Base-by-base conservation (phyloP, 2,329 filamentous ascomycete species). In the Ophiostoma populinum region DNA sequence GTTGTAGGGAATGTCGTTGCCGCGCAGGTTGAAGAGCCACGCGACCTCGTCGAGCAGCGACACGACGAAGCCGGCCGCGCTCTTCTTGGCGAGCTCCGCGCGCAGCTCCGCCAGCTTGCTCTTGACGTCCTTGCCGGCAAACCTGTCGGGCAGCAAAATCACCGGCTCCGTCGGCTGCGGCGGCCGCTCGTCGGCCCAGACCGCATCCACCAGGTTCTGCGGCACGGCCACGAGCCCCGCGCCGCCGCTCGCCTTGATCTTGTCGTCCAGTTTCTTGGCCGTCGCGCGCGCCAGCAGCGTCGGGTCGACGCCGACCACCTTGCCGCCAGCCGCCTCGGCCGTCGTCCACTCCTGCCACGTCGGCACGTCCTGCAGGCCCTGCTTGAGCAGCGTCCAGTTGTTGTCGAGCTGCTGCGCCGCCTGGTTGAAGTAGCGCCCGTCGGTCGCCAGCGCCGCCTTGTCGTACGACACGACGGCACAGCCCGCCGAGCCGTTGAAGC, bases 371-470 rank as follows among this genome's bases (percentile, higher is more conserved):
- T 90, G 81, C 32, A 93, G 65, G 6, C 90, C 90, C 49, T 92
- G 83, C 61, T 94, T 98, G 42, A 98, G 63, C 26, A 98, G 63
- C 33, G 70, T 62, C 90, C 90, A 98, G 55, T 95, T 95, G 48
- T 57, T 60, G 54, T 95, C 90, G 20, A 98, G 70, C 55, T 98
- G 83, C 49, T 86, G 81, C 42, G 75, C 64, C 18, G 90, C 90
- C 56, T 98, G 90, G 59, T 92, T 95, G 66, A 95, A 98, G 58
- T 98, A 98, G 45, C 90, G 77, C 20, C 90, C 90, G 53, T 98
- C 90, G 20, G 90, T 98, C 10, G 90, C 83, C 38, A 98, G 62
- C 11, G 83, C 82, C 12, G 90, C 90, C 55, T 86, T 86, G 34
- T 83, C 76, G 33, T 72, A 68, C 3, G 86, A 90, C 38, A 98